Base-by-base conservation (phyloP, 164 flowering plant genomes). In the Chimonanthus salicifolius region DNA sequence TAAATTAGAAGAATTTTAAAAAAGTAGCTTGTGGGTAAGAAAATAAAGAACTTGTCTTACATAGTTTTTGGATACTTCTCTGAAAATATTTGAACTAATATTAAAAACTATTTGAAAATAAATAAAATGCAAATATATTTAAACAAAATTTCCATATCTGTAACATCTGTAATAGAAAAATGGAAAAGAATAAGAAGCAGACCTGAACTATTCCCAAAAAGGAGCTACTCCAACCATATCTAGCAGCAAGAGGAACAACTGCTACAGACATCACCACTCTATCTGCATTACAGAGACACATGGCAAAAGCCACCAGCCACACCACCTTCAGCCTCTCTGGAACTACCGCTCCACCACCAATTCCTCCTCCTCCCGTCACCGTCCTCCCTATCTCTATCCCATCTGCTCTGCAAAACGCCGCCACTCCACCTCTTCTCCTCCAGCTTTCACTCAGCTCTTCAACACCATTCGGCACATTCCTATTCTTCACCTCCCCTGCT, bases 141-240 rank as follows among this genome's bases (percentile, higher is more conserved):
- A 33, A 33, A 33, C 33, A 33, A 33, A 33, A 33, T 33, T 33
- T 33, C 33, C 1, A 33, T 33, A 33, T 33, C 33, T 33, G 33
- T 33, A 33, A 33, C 33, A 33, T 33, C 33, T 33, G 33, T 33
- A 33, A 33, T 11, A 0, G 15, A 54, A 3, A 11, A 51, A 13
- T 9, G 15, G 4, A 16, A 54, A 6, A 9, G 2, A 15, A 9
- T 0, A 15, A n/a, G 16, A 54, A 54, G 60, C 60, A 11, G n/a
- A 94, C 98, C 98, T 94, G 98, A 62, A 94, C 97, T 76, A 94
- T 84, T 75, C 98, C 98, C 67, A 91, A 72, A 80, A 94, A 94
- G 67, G 98, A 86, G 72, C 82, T 92, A 78, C 88, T 84, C 98
- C 98, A 94, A 6, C 92, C 97, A 71, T 85, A 74, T 20, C 83